Conservation (phyloP, 805 yeast genomes). For the Naumovozyma dairenensis region DNA sequence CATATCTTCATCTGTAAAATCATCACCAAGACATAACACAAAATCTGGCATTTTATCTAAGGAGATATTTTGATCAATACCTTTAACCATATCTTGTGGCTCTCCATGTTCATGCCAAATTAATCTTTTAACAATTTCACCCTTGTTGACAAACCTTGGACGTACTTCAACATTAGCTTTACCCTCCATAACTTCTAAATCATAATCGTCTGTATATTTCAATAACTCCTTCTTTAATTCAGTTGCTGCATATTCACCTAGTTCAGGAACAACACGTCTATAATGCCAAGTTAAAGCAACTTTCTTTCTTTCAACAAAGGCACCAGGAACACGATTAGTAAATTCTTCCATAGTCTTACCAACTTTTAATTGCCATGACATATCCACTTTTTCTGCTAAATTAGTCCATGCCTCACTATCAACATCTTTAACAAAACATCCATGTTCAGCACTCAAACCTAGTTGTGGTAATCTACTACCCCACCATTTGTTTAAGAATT, state of each 20-base stretch:
- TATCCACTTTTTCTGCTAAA: constrained; percentile 69
- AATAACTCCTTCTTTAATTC: constrained; percentile 58
- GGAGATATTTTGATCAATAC: constrained; percentile 25
- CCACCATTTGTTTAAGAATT: constrained; percentile 78
- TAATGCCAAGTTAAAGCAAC: constrained; percentile 98
- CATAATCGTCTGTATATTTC: constrained; percentile 55
- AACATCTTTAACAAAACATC: constrained; percentile 82
- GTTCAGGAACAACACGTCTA: constrained; percentile 86
- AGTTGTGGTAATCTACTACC: constrained; percentile 53
- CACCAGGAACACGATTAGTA: constrained; percentile 86
- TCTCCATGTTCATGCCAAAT: constrained; percentile 56
- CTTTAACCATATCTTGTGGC: constrained; percentile 35
- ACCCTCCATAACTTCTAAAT: constrained; percentile 93
- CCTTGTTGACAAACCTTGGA: constrained; percentile 89
- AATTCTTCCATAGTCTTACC: constrained; percentile 60
- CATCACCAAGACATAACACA: constrained; percentile 88
- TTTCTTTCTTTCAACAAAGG: constrained; percentile 75
- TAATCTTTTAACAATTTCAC: constrained; percentile 82
- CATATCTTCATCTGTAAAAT: constrained; percentile 97
- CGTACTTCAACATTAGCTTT: constrained; percentile 97
- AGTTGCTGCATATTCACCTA: constrained; percentile 79
- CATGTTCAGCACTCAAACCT: constrained; percentile 94
- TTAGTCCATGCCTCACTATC: constrained; percentile 66
- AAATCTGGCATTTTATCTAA: constrained; percentile 63
- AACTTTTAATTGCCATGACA: constrained; percentile 91